phyloP scores from a whole-genome alignment of 352 stramenopile genomes.

The Globisporangium recalcitrans region DNA sequence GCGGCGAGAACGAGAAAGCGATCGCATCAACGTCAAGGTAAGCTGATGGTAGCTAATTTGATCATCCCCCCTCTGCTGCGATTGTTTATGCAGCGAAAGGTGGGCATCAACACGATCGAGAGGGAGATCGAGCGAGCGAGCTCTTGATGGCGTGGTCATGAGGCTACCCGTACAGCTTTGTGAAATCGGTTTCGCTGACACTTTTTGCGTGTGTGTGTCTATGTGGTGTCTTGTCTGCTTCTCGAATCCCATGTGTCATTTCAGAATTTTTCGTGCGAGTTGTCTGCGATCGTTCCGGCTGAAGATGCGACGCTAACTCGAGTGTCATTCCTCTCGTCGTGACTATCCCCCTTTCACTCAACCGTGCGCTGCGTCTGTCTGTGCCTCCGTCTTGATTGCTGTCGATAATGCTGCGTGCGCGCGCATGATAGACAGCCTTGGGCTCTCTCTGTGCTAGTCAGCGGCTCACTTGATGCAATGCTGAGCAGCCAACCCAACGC shows the following conservation, averaged over 20 bases:
- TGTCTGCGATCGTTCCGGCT: conserved; percentile 20
- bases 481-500: neutral
- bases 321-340: conserved; percentile 23
- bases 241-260: neutral
- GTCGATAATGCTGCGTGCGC: neutral
- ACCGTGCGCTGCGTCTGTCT: neutral
- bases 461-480: neutral
- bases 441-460: neutral
- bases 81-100: neutral
- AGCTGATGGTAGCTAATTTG: neutral
- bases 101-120: neutral
- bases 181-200: neutral
- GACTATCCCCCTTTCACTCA: neutral
- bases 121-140: neutral
- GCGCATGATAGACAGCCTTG: neutral
- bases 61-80: neutral
- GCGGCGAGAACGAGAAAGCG: neutral
- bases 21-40: conserved; percentile 8
- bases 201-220: neutral
- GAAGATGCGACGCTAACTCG: conserved; percentile 13
- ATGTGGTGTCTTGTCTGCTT: neutral
- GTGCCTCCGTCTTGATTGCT: neutral
- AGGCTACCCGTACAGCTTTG: neutral
- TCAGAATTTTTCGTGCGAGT: conserved; percentile 21
- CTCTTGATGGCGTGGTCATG: neutral